Base-by-base conservation (phyloP, 1,284 basidiomycete genomes). In the Hymenochaete sp. region DNA sequence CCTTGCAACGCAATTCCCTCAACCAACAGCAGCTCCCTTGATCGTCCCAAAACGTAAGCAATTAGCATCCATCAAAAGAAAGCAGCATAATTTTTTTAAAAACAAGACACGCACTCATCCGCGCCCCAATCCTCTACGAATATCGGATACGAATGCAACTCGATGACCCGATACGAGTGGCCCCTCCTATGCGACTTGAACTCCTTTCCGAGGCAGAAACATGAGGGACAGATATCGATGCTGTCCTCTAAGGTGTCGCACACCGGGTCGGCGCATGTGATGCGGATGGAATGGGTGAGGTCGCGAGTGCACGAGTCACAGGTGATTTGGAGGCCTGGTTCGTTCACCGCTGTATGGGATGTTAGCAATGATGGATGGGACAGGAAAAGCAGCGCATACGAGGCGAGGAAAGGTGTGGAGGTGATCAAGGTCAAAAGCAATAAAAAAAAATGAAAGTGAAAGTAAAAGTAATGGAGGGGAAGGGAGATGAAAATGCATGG, bases 51-150 rank as follows among this genome's bases (percentile, higher is more conserved):
- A 48, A 16, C 38, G 31, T 38, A 22, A n/a, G 35, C 24, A 18
- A 35, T 18, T 22, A 43, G 27, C n/a, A 40, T 42, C 19, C 42
- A 1, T 4, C 14, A 29, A 35, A 19, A 27, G 28, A 25, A 24
- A 44, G 37, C 13, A 18, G n/a, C 18, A n/a, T 4, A 21, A 22
- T 6, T 16, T 7, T 8, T 18, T 24, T 38, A 38, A 21, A 7
- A 13, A 7, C 8, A 7, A 35, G 16, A 37, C 22, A 67, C 79
- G 62, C 57, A 90, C 84, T 98, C 95, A 65, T 98, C 95, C 7
- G 93, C 96, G 27, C 93, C 95, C 95, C 95, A 98, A 60, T 96
- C 92, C 50, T 87, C 81, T 10, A 81, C 77, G 58, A 97, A 96
- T 58, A 98, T 96, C 3, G 95, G 95, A 62, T 95, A 92, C 6